Conservation (phyloP, 371 early-diverging fungal genomes). For the Cokeromyces recurvatus region DNA sequence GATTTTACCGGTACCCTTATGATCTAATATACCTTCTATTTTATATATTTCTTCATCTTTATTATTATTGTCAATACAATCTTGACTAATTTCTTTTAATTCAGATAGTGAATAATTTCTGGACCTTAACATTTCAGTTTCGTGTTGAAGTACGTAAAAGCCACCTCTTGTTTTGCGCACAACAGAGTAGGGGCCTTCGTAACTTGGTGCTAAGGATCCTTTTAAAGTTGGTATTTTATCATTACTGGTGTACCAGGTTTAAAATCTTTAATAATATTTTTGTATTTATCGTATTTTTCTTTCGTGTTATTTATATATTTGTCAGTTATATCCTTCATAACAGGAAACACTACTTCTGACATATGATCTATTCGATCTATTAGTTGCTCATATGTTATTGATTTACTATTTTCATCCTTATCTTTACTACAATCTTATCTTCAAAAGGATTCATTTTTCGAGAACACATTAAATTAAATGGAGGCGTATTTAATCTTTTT, state of each 20-base stretch:
- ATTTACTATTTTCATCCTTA: neutral
- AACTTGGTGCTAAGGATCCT: neutral
- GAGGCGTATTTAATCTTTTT: slow-evolving; percentile 1
- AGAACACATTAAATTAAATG: slow-evolving; percentile 8
- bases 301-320: neutral
- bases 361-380: slow-evolving; percentile 8
- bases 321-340: neutral
- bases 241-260: neutral
- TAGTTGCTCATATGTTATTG: slow-evolving; percentile 7
- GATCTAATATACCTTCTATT: too few species aligned
- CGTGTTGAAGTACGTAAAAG: neutral
- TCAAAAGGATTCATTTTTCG: neutral
- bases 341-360: slow-evolving; percentile 19
- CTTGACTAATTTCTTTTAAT: slow-evolving; percentile 8
- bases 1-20: neutral
- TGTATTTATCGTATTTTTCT: neutral
- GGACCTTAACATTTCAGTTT: neutral
- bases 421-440: neutral
- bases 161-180: slow-evolving; percentile 4
- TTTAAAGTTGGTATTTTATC: neutral
- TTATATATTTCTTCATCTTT: neutral
- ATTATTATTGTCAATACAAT: slow-evolving; percentile 4
- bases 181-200: slow-evolving; percentile 5
- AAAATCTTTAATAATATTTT: neutral
- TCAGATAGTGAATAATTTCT: neutral